phyloP scores from a whole-genome alignment of 2,329 filamentous ascomycete species.

The Raffaelea deltoideospora region DNA sequence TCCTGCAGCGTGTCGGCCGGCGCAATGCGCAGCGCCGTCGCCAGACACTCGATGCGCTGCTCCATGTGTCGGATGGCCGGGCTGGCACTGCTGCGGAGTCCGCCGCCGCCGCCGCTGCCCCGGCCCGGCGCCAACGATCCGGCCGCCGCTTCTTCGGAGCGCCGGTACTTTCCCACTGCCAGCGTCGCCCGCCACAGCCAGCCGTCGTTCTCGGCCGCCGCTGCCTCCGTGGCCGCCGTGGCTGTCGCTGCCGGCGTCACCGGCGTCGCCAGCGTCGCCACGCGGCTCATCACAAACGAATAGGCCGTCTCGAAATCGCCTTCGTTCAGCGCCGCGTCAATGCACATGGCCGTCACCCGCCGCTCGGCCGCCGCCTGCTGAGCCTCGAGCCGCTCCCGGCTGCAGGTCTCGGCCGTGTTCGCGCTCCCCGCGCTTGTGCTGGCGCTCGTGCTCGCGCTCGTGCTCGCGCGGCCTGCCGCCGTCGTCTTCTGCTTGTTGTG shows the following conservation, averaged over 20 bases:
- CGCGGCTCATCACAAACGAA: constrained; percentile 61
- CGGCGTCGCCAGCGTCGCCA: constrained; percentile 26
- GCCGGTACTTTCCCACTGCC: constrained; percentile 59
- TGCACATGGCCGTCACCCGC: constrained; percentile 64
- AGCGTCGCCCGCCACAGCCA: constrained; percentile 69
- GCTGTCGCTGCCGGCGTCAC: constrained; percentile 5
- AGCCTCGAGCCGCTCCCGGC: too few species aligned
- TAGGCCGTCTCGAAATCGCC: constrained; percentile 79
- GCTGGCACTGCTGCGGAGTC: constrained; percentile 44
- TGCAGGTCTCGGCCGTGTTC: too few species aligned
- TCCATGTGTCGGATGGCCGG: constrained; percentile 56
- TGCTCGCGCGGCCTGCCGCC: neutral
- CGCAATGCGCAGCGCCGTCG: constrained; percentile 59
- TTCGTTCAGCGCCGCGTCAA: constrained; percentile 60
- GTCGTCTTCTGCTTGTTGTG: too few species aligned
- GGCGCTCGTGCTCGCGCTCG: neutral
- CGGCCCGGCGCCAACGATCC: too few species aligned
- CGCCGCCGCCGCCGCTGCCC: constrained; percentile 44
- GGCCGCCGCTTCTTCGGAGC: constrained; percentile 34
- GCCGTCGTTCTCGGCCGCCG: constrained; percentile 36
- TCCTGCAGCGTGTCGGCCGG: constrained; percentile 56
- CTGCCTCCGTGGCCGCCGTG: constrained; percentile 9
- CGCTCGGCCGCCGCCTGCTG: constrained; percentile 34
- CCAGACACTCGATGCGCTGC: constrained; percentile 67
- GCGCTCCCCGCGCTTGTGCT: neutral